Base-by-base conservation (phyloP, 495 filamentous ascomycete species). In the Aspergillus asperescens region DNA sequence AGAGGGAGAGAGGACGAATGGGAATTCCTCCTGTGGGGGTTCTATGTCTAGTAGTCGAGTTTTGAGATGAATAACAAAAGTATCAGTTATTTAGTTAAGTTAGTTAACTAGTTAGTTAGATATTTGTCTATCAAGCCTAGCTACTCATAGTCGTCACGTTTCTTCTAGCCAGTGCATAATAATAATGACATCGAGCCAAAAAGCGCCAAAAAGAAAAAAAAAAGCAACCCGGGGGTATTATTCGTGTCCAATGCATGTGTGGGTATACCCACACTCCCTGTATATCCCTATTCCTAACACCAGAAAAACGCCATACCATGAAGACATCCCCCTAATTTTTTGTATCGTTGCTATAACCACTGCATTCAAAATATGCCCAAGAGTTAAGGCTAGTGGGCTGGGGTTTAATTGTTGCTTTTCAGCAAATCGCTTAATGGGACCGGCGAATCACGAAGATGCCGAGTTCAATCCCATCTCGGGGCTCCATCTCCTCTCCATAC, bases 391-490 rank as follows among this genome's bases (percentile, higher is more conserved):
- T 39, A 60, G 54, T 45, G 43, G 22, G 35, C 20, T 9, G 28
- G 13, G 24, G 44, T 49, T n/a, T 20, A 22, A 37, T 37, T 24
- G 42, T 43, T 41, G 40, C 6, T n/a, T 37, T 25, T 25, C 29
- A 51, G 25, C 16, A 46, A 29, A 29, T 12, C 25, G 37, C 31
- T 64, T 63, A 76, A 39, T 69, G 64, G 18, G 70, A 70, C 49
- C 77, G 71, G 49, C 78, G 75, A 53, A 86, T 76, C 46, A 86
- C 77, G 48, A 84, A 86, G 28, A 86, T 73, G 4, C 82, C 82
- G 31, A 86, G 68, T 56, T 86, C 82, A 27, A 86, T 68, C 0
- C 75, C 79, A 37, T 77, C 75, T 5, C 59, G 68, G 46, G 68
- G 74, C 28, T 71, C 66, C 19, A 58, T 69, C 47, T 70, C 69